These are phyloP conservation scores for Claviceps digitariae DNA, from an alignment of 2,329 filamentous ascomycete genomes.

Conservation along the genomic window DNA sequence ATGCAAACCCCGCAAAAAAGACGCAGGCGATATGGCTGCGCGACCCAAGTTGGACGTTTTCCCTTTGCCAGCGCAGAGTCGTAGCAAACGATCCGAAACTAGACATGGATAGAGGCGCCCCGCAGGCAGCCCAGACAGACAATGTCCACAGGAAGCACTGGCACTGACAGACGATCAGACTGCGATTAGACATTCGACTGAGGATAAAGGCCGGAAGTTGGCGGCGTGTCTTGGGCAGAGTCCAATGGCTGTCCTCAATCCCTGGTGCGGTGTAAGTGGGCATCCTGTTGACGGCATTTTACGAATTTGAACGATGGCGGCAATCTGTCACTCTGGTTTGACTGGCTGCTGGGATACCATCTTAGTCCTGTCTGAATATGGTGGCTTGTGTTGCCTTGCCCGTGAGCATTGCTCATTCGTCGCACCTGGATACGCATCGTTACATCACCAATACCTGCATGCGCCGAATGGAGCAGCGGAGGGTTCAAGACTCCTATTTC, in stretches of 20 bases:
- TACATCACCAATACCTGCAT: not conserved
- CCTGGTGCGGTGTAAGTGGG: not conserved
- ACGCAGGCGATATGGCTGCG: constrained; percentile 1
- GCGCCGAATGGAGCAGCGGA: not conserved
- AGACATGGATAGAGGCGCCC: constrained; percentile 1
- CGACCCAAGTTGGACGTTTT: not conserved
- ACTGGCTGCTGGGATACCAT: not conserved
- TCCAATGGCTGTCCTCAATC: not conserved
- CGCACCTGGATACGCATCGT: not conserved
- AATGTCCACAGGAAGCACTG: not conserved
- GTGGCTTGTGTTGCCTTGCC: not conserved
- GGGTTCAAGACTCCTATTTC: not conserved
- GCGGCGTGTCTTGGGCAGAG: not conserved
- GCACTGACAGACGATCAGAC: not conserved
- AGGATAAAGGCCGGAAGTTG: not conserved
- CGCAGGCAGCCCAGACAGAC: not conserved
- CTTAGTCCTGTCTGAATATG: not conserved
- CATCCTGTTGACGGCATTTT: constrained; percentile 1
- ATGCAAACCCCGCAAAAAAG: constrained; percentile 8
- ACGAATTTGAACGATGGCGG: not conserved
- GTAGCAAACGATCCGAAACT: constrained; percentile 3
- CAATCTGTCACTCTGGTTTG: not conserved
- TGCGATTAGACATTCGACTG: not conserved
- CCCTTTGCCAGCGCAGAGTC: constrained; percentile 2
- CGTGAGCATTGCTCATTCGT: constrained; percentile 1